phyloP scores from a whole-genome alignment of 2,329 filamentous ascomycete genomes.

The Pseudocercospora musae region DNA sequence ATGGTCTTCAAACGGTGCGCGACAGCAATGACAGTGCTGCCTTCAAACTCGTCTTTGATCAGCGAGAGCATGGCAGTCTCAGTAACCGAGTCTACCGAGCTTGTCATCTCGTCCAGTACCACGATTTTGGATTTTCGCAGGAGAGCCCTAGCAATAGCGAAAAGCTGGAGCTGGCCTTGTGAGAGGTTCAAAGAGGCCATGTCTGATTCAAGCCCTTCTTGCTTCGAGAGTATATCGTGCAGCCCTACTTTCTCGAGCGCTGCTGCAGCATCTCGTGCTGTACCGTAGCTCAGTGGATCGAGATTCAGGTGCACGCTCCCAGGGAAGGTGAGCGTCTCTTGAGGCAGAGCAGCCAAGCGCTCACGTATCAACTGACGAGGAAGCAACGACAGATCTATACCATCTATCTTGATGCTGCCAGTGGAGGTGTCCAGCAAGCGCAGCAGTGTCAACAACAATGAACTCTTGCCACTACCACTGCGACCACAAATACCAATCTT shows the following conservation, averaged over 20 bases:
- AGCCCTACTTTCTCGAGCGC: conserved; percentile 49
- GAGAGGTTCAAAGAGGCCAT: conserved; percentile 38
- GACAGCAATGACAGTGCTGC: conserved; percentile 58
- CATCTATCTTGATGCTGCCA: conserved; percentile 48
- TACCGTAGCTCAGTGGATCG: conserved; percentile 41
- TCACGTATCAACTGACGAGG: conserved; percentile 47
- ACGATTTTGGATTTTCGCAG: conserved; percentile 43
- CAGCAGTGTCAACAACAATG: conserved; percentile 48
- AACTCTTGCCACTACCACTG: conserved; percentile 55
- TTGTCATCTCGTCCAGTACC: conserved; percentile 35
- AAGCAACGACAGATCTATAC: conserved; percentile 45
- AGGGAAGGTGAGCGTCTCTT: conserved; percentile 52
- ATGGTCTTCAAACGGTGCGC: conserved; percentile 58
- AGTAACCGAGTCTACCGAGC: conserved; percentile 56
- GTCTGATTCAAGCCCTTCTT: conserved; percentile 40
- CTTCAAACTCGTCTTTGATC: conserved; percentile 44
- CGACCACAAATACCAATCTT: conserved; percentile 54
- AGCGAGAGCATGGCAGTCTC: conserved; percentile 57
- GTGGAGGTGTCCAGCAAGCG: conserved; percentile 47
- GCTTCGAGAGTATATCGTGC: conserved; percentile 17
- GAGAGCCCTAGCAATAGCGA: conserved; percentile 49
- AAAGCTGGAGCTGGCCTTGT: conserved; percentile 51
- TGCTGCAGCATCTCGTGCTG: conserved; percentile 41
- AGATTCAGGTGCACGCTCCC: conserved; percentile 50
- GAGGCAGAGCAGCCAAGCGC: conserved; percentile 47